Percentiles rank a stretch among this genome's conserved stretches.
These are phyloP conservation scores for Phytophthora agathidicida DNA, from an alignment of 352 stramenopile species.

Conservation along the genomic window DNA sequence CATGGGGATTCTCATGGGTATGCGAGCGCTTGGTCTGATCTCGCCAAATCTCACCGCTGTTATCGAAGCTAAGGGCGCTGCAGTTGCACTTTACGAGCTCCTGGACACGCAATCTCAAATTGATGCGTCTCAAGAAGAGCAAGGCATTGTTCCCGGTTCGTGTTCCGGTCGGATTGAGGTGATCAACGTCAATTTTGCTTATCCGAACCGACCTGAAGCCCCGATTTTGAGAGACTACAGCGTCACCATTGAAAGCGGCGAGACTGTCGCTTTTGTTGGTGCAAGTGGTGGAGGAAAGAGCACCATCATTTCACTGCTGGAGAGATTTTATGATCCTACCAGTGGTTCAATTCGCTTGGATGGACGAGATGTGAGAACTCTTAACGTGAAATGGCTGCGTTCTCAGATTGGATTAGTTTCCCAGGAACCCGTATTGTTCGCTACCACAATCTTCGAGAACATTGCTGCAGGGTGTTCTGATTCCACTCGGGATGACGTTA, in stretches of 20 bases:
- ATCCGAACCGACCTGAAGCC: constrained; percentile 50
- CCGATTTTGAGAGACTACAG: constrained; percentile 19
- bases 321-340: constrained; percentile 77
- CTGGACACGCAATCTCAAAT: constrained; percentile 42
- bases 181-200: constrained; percentile 62
- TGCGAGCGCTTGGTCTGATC: constrained; percentile 29
- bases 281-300: constrained; percentile 27
- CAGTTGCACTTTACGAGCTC: constrained; percentile 37
- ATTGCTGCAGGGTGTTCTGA: constrained; percentile 69
- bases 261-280: constrained; percentile 17
- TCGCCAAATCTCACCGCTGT: constrained; percentile 36
- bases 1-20: constrained; percentile 34
- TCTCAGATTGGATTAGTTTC: constrained; percentile 57
- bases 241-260: constrained; percentile 18
- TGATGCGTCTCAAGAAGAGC: constrained; percentile 26
- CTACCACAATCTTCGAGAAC: constrained; percentile 82
- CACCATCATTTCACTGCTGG: constrained; percentile 47
- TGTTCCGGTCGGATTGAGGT: constrained; percentile 46
- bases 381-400: too few species aligned
- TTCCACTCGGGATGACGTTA: constrained; percentile 59
- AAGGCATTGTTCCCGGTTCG: constrained; percentile 23
- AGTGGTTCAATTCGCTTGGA: constrained; percentile 73
- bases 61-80: constrained; percentile 15
- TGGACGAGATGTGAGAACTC: constrained; percentile 57
- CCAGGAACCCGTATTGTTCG: constrained; percentile 88